Evolutionary conservation across 768 basidiomycete genomes (phyloP).

Genomic region (Suillus alpinus): DNA sequence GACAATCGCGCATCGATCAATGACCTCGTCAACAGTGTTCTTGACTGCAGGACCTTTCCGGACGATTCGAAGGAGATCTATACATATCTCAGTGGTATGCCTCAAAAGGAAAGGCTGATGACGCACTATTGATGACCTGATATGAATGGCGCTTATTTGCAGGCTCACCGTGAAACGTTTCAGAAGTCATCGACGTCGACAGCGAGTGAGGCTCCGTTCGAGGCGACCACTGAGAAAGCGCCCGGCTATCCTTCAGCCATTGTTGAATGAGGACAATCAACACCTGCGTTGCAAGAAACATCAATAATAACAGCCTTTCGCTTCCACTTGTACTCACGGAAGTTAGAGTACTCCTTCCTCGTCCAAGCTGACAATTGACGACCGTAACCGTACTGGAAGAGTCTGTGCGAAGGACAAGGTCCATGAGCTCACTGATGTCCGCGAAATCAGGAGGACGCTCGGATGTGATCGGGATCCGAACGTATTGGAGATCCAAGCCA

Average conservation of each 20-base stretch:
- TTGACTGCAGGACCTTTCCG: conserved; percentile 87
- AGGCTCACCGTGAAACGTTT: conserved; percentile 20
- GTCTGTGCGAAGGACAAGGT: conserved; percentile 68
- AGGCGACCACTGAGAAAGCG: conserved; percentile 30
- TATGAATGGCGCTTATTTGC: conserved; percentile 60
- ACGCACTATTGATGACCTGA: conserved; percentile 85
- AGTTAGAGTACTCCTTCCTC: conserved; percentile 89
- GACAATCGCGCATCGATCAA: conserved; percentile 81
- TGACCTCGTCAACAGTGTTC: conserved; percentile 78
- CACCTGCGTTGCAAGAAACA: conserved; percentile 43
- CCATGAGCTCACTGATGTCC: conserved; percentile 74
- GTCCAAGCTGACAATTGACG: conserved; percentile 92
- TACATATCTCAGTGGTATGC: conserved; percentile 6
- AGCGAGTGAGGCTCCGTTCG: conserved; percentile 33
- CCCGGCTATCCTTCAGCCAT: conserved; percentile 59
- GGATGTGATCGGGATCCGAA: conserved; percentile 89
- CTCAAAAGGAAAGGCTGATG: neutral
- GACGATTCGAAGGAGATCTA: conserved; percentile 82
- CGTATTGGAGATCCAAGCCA: conserved; percentile 70
- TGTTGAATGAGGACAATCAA: conserved; percentile 79
- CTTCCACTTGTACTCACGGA: conserved; percentile 48
- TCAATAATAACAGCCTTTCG: neutral
- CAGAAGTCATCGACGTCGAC: conserved; percentile 41
- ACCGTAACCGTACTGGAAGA: conserved; percentile 77
- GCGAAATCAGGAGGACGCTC: conserved; percentile 77